A percentile compares a stretch with the other conserved stretches of the same genome.
Conservation (phyloP, 345 rosid genomes). For the Clarkia xantiana region DNA sequence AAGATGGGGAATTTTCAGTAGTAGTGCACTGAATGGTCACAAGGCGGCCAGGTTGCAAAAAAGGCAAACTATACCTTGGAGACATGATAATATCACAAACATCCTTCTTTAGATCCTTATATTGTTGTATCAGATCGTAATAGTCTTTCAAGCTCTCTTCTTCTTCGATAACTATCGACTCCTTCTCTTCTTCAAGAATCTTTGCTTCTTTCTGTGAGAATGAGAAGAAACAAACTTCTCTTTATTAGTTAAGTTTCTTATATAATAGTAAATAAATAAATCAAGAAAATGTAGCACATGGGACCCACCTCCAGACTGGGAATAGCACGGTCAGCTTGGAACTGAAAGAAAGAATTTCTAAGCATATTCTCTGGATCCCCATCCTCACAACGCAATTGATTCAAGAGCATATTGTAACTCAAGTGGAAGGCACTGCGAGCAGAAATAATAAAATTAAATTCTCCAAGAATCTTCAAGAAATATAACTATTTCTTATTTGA, state of each 20-base stretch:
- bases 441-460: neutral
- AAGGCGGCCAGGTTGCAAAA: constrained; percentile 69
- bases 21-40: constrained; percentile 40
- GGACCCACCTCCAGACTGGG: constrained; percentile 80
- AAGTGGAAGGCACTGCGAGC: constrained; percentile 82
- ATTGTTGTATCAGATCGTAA: constrained; percentile 64
- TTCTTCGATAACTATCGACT: constrained; percentile 79
- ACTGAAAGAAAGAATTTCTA: constrained; percentile 92
- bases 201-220: constrained; percentile 62
- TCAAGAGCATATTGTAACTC: constrained; percentile 95
- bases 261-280: too few relatives aligned
- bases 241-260: too few relatives aligned
- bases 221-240: neutral
- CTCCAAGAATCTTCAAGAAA: too few relatives aligned
- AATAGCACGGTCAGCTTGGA: constrained; percentile 86
- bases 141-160: constrained; percentile 77
- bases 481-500: too few relatives aligned
- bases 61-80: constrained; percentile 79
- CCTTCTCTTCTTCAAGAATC: constrained; percentile 67
- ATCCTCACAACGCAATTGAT: constrained; percentile 91
- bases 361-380: constrained; percentile 94
- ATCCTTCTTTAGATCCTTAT: constrained; percentile 66
- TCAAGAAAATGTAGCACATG: too few relatives aligned
- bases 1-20: constrained; percentile 42
- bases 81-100: constrained; percentile 57